These are phyloP conservation scores for Isatis tinctoria DNA, from an alignment of 345 rosid genomes.

Conservation along the genomic window DNA sequence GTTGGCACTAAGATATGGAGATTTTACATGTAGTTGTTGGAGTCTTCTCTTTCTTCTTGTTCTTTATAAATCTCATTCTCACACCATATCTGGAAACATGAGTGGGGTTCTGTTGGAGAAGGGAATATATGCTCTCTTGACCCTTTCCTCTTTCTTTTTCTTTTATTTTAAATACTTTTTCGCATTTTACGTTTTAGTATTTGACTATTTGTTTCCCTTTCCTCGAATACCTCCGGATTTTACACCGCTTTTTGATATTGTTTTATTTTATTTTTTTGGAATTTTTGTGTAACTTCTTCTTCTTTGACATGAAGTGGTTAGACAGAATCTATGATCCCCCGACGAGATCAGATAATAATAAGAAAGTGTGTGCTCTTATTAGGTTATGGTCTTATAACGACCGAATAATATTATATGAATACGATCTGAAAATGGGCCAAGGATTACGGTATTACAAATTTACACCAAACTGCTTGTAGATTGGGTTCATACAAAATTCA, in stretches of 20 bases:
- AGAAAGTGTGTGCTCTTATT: background rate
- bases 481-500: too few species aligned
- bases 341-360: background rate
- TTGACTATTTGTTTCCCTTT: background rate
- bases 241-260: background rate
- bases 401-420: background rate
- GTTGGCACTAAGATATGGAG: background rate
- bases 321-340: background rate
- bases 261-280: background rate
- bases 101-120: background rate
- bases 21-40: background rate
- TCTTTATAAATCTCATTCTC: background rate
- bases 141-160: background rate
- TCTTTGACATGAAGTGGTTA: background rate
- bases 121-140: background rate
- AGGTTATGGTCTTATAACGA: background rate
- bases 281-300: background rate
- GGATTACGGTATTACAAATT: too few species aligned
- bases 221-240: background rate
- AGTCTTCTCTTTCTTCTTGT: background rate
- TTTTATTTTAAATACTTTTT: background rate
- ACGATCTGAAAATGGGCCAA: background rate
- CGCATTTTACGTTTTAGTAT: background rate
- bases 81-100: slow-evolving; percentile 3
- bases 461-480: too few species aligned